Conservation (phyloP, 441 rosid species). For the Kokia cookei region DNA sequence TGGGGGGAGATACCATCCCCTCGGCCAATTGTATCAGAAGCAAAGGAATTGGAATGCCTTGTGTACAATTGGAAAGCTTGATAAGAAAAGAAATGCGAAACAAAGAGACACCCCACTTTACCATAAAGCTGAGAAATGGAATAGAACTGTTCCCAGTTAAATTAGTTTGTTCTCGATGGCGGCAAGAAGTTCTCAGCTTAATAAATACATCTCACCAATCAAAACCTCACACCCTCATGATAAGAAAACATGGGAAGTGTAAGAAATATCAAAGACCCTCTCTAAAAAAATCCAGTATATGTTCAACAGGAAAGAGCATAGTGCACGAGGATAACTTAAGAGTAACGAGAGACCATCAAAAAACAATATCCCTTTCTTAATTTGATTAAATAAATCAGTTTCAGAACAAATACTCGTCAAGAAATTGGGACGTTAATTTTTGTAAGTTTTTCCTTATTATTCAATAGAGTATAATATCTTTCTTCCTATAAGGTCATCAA, state of each 20-base stretch:
- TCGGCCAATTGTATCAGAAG: background rate
- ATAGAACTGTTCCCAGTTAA: background rate
- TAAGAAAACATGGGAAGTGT: background rate
- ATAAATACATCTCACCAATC: background rate
- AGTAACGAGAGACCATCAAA: background rate
- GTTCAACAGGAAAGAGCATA: background rate
- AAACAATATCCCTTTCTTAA: background rate
- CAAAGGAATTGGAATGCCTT: background rate
- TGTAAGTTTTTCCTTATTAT: background rate
- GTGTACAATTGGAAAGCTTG: background rate
- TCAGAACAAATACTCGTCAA: background rate
- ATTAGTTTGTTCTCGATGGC: background rate
- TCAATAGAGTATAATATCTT: background rate
- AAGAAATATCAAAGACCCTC: background rate
- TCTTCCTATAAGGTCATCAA: background rate
- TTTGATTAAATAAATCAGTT: background rate
- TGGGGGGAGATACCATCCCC: background rate
- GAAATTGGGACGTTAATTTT: background rate
- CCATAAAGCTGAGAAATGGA: background rate
- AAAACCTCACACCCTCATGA: background rate
- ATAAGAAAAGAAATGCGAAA: background rate
- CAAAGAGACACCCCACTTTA: background rate
- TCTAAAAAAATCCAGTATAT: background rate
- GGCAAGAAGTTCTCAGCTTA: background rate
- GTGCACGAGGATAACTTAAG: background rate